Evolutionary conservation across 1,139 yeast species (phyloP).

Genomic region (Zygosaccharomyces sapae): DNA sequence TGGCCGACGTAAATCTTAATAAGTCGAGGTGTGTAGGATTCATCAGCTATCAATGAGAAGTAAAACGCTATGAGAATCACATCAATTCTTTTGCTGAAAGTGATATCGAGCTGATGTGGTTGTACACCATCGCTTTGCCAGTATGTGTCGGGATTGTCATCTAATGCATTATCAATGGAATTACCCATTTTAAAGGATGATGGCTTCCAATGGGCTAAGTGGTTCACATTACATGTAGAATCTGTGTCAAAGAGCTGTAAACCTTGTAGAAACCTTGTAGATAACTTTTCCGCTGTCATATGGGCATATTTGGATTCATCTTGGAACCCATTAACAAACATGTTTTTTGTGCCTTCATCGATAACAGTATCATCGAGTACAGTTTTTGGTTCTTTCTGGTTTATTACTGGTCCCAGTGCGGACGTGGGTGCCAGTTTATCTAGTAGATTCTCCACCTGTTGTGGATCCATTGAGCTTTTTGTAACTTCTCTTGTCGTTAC

Average conservation of each 20-base stretch:
- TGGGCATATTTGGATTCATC: constrained; percentile 15
- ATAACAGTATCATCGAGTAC: constrained; percentile 21
- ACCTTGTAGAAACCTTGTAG: constrained; percentile 23
- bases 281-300: constrained; percentile 17
- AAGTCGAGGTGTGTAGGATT: constrained; percentile 85
- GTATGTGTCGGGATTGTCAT: constrained; percentile 66
- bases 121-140: constrained; percentile 98
- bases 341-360: constrained; percentile 12
- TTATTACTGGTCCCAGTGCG: constrained; percentile 15
- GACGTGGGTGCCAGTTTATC: constrained; percentile 18
- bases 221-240: constrained; percentile 59
- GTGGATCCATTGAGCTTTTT: constrained; percentile 8
- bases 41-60: constrained; percentile 65
- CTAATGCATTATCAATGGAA: constrained; percentile 66
- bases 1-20: constrained; percentile 75
- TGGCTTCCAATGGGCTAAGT: constrained; percentile 80
- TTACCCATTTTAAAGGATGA: constrained; percentile 72
- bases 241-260: constrained; percentile 22
- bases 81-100: constrained; percentile 73
- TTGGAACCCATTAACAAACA: constrained; percentile 21
- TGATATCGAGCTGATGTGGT: constrained; percentile 83
- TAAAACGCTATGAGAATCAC: constrained; percentile 66
- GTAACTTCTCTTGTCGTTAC: background rate
- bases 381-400: constrained; percentile 5
- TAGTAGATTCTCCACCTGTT: constrained; percentile 7